phyloP scores from a whole-genome alignment of 208 protist genomes.

The Leishmania gerbilli region DNA sequence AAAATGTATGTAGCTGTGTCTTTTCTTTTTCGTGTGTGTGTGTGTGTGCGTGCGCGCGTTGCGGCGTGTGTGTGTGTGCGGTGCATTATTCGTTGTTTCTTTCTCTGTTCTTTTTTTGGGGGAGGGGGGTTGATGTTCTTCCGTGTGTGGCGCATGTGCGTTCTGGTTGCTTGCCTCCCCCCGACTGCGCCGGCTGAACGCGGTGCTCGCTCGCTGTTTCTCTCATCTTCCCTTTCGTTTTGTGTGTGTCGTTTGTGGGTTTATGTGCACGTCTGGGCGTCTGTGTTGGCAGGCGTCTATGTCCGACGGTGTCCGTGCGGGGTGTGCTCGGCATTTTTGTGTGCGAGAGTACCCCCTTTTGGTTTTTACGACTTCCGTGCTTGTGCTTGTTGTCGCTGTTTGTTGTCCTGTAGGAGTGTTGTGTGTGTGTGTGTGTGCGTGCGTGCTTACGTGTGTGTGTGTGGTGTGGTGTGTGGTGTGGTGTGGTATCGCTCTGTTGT shows the following conservation, averaged over 20 bases:
- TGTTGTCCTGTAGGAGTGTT: background rate
- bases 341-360: no score
- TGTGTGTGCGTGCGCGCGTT: background rate
- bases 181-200: background rate
- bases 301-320: background rate
- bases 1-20: constrained; percentile 5
- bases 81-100: background rate
- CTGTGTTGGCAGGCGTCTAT: background rate
- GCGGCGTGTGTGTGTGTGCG: background rate
- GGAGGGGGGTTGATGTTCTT: background rate
- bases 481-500: background rate
- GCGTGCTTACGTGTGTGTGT: background rate
- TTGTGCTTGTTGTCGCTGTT: background rate
- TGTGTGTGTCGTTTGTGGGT: background rate
- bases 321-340: background rate
- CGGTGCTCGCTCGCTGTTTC: background rate
- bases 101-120: background rate
- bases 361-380: background rate
- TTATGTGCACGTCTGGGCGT: constrained; percentile 4
- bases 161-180: background rate
- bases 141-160: background rate
- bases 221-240: background rate
- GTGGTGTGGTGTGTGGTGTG: background rate
- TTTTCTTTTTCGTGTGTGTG: background rate
- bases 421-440: background rate